These are phyloP conservation scores for Cenococcum geophilum DNA, from an alignment of 495 filamentous ascomycete species.

Conservation along the genomic window DNA sequence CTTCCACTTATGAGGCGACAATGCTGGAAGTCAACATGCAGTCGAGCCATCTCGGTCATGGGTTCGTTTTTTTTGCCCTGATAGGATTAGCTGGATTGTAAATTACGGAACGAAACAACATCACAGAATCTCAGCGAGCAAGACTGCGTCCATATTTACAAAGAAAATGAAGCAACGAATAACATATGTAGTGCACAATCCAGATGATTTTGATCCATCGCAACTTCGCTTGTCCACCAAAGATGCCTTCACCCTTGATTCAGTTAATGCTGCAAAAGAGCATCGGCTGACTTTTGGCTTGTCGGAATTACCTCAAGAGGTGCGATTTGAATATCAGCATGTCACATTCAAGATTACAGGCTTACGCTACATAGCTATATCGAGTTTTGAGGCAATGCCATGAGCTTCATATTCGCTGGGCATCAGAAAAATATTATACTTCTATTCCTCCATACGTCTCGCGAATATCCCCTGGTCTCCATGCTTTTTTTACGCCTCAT, in stretches of 20 bases:
- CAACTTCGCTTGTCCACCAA: conserved; percentile 47
- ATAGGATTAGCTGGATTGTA: background rate
- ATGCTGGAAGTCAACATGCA: background rate
- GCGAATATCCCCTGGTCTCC: conserved; percentile 70
- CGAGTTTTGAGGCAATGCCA: conserved; percentile 58
- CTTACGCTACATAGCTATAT: conserved; percentile 44
- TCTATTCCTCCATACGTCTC: conserved; percentile 64
- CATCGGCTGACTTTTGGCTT: conserved; percentile 69
- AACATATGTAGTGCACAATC: conserved; percentile 65
- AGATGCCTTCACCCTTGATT: conserved; percentile 41
- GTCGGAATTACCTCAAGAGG: conserved; percentile 66
- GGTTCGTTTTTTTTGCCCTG: background rate
- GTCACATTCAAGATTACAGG: background rate
- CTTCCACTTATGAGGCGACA: background rate
- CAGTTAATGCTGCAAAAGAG: conserved; percentile 64
- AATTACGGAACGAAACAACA: conserved; percentile 3
- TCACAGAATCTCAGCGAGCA: background rate
- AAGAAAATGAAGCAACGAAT: conserved; percentile 74
- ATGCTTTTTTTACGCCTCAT: conserved; percentile 68
- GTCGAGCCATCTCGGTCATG: conserved; percentile 21
- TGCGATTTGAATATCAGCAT: conserved; percentile 29
- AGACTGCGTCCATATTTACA: background rate
- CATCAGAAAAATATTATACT: conserved; percentile 50
- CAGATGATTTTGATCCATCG: conserved; percentile 55
- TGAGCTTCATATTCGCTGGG: conserved; percentile 79